Evolutionary conservation across 2,329 filamentous ascomycete genomes (phyloP), one percentile per base, ranked within the genome.

Genomic region (Cucurbitaria berberidis): DNA sequence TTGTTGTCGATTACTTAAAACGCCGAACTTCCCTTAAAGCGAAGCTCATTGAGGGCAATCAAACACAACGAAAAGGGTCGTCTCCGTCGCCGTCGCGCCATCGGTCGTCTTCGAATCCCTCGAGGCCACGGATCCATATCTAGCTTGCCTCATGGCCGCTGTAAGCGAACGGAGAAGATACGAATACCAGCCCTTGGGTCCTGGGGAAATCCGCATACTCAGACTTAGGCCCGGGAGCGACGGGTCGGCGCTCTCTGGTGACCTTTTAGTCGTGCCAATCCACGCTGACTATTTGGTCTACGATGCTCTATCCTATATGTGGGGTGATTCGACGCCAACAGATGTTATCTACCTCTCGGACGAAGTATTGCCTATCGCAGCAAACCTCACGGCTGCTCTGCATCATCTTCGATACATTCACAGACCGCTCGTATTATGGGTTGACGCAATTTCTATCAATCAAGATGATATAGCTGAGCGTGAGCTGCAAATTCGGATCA

Each of bases 261-360:
- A 45, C 16, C 35, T 45, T 21, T 10, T 41, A 15, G 21, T 27
- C 24, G 36, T n/a, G 10, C 16, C 15, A 9, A 19, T 51, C 21
- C 26, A 51, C 26, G 18, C 21, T 9, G 35, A 35, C 16, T 2
- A 42, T 16, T 13, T 40, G 2, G 26, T 13, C 24, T 49, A 41
- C 21, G 51, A 54, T 30, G 51, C 41, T 15, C 27, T 54, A 13
- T 54, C 51, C 13, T 54, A 54, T 19, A 43, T 54, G 42, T 54
- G 51, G 51, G 51, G 48, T 15, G 41, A 54, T 44, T 35, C 41
- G 10, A 16, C 18, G 6, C 32, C 39, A 15, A 16, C 36, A 8
- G 34, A 41, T 8, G 7, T 18, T 1, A 36, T 54, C 16, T 29
- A 15, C 8, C 16, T 49, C 5, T 35, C n/a, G 3, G 39, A 36